phyloP scores from a whole-genome alignment of 1,284 basidiomycete genomes.

The Amylostereum areolatum region DNA sequence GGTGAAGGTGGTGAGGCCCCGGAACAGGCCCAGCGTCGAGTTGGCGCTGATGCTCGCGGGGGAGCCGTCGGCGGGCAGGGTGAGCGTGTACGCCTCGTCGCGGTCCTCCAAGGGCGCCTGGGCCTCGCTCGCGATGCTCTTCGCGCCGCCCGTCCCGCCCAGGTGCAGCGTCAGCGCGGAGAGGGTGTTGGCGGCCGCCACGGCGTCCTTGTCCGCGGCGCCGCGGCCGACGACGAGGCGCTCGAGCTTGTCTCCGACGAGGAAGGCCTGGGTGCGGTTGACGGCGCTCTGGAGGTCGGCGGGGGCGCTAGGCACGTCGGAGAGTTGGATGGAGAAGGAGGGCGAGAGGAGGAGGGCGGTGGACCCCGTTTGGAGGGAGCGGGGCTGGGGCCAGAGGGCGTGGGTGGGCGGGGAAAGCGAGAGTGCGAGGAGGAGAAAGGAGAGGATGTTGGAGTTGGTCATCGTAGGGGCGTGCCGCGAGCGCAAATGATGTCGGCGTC shows the following conservation, averaged over 20 bases:
- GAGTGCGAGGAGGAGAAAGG: not conserved
- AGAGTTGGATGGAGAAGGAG: slow-evolving; percentile 37
- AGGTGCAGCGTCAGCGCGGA: slow-evolving; percentile 37
- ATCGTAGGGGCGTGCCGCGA: no score
- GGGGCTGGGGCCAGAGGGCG: slow-evolving; percentile 63
- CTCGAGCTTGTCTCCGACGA: slow-evolving; percentile 38
- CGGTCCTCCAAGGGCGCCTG: slow-evolving; percentile 36
- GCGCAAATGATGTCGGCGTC: no score
- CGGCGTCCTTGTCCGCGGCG: slow-evolving; percentile 27
- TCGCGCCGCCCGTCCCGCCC: slow-evolving; percentile 11
- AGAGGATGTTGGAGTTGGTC: not conserved
- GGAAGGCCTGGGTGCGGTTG: slow-evolving; percentile 28
- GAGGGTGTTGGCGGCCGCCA: slow-evolving; percentile 25
- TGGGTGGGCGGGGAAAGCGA: slow-evolving; percentile 12
- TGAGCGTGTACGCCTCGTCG: slow-evolving; percentile 60
- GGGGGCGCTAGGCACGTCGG: slow-evolving; percentile 27
- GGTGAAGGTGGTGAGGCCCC: slow-evolving; percentile 79
- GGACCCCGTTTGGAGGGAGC: slow-evolving; percentile 40
- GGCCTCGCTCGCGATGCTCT: slow-evolving; percentile 49
- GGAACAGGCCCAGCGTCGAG: slow-evolving; percentile 70
- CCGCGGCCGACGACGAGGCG: slow-evolving; percentile 47
- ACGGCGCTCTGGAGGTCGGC: slow-evolving; percentile 42
- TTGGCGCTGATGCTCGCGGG: slow-evolving; percentile 59
- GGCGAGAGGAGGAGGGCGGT: slow-evolving; percentile 44
- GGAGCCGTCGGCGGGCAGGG: slow-evolving; percentile 54